A percentile compares a stretch with the other conserved stretches of the same genome.
These are phyloP conservation scores for Lodderomyces pseudojiufengensis DNA, from an alignment of 1,139 yeast species.

Conservation along the genomic window DNA sequence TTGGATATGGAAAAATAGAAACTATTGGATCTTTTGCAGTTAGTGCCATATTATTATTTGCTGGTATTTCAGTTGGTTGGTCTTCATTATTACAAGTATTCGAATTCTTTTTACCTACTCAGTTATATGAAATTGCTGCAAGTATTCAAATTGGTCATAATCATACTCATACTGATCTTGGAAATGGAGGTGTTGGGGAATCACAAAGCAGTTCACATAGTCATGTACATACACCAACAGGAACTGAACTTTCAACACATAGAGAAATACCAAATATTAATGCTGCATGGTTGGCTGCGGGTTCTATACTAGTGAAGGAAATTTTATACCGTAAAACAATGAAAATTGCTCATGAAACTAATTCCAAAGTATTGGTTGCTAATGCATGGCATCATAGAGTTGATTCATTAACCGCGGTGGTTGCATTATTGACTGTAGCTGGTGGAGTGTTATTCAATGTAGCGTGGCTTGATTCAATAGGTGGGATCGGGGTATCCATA, in stretches of 20 bases:
- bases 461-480: slow-evolving; percentile 85
- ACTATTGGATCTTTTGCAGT: slow-evolving; percentile 89
- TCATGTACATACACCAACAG: slow-evolving; percentile 4
- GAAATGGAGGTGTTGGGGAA: too few species aligned
- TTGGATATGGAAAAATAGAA: slow-evolving; percentile 91
- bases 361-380: slow-evolving; percentile 87
- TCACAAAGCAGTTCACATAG: slow-evolving; percentile 36
- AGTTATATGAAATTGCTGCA: slow-evolving; percentile 37
- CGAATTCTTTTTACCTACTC: slow-evolving; percentile 63
- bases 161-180: slow-evolving; percentile 38
- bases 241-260: slow-evolving; percentile 9
- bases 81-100: slow-evolving; percentile 67
- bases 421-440: slow-evolving; percentile 83
- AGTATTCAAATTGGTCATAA: slow-evolving; percentile 52
- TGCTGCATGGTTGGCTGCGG: slow-evolving; percentile 96
- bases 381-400: slow-evolving; percentile 99
- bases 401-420: slow-evolving; percentile 89
- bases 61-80: slow-evolving; percentile 93
- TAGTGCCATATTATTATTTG: slow-evolving; percentile 73
- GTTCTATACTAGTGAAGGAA: slow-evolving; percentile 81
- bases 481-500: slow-evolving; percentile 81
- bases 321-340: slow-evolving; percentile 80
- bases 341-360: slow-evolving; percentile 68
- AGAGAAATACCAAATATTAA: slow-evolving; percentile 64
- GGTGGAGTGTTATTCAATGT: slow-evolving; percentile 76